phyloP scores from a whole-genome alignment of 805 yeast genomes.

The Pichia occidentalis region DNA sequence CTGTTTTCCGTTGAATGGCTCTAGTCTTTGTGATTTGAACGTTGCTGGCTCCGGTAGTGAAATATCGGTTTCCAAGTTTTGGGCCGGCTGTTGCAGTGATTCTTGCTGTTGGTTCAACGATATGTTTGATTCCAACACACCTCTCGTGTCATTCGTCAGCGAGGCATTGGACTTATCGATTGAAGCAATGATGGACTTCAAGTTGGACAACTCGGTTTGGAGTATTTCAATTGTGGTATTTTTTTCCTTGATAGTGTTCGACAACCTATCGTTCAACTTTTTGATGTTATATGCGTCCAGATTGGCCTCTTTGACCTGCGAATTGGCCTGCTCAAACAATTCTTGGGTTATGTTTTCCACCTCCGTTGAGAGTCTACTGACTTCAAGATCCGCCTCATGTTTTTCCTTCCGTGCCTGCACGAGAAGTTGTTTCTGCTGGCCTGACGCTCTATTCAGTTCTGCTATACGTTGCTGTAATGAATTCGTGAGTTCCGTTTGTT shows the following conservation, averaged over 20 bases:
- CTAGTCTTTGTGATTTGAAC: constrained; percentile 16
- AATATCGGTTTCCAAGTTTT: no score
- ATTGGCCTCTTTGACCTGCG: constrained; percentile 76
- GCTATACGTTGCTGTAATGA: constrained; percentile 18
- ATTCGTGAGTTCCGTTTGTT: constrained; percentile 21
- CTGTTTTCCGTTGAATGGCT: constrained; percentile 20
- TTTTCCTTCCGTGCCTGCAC: constrained; percentile 21
- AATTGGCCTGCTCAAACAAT: constrained; percentile 76
- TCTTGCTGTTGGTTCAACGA: constrained; percentile 1
- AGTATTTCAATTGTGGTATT: constrained; percentile 59
- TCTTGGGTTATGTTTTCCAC: constrained; percentile 76
- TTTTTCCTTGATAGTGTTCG: constrained; percentile 55
- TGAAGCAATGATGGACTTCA: constrained; percentile 54
- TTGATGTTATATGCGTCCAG: constrained; percentile 55
- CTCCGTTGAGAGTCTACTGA: constrained; percentile 35
- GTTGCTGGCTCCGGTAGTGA: constrained; percentile 15
- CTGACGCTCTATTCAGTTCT: constrained; percentile 30
- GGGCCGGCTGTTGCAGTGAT: constrained; percentile 17
- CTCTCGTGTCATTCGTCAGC: not conserved
- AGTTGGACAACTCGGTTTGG: constrained; percentile 58
- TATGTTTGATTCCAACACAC: not conserved
- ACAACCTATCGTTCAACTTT: constrained; percentile 49
- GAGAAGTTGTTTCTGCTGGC: constrained; percentile 9
- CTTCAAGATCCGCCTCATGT: constrained; percentile 8
- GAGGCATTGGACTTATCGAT: not conserved